phyloP scores from a whole-genome alignment of 2,329 filamentous ascomycete species.

The Zalaria sp. region DNA sequence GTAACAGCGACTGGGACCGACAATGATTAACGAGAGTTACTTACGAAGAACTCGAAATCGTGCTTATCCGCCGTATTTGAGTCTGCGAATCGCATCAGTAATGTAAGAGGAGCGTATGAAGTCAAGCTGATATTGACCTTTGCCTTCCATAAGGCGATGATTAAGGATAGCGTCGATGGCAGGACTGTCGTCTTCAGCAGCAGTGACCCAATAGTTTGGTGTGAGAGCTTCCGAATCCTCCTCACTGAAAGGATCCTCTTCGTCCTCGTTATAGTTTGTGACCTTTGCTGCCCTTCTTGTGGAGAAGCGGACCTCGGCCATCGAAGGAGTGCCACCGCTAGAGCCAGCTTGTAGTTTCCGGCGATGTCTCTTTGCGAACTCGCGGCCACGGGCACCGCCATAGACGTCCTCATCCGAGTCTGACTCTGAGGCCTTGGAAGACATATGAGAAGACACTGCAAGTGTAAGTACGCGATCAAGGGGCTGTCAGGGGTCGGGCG shows the following conservation, averaged over 20 bases:
- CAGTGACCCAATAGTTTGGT: constrained; percentile 55
- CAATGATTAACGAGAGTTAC: constrained; percentile 9
- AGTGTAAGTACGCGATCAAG: constrained; percentile 22
- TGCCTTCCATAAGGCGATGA: constrained; percentile 61
- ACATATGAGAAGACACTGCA: constrained; percentile 14
- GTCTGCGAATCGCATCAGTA: constrained; percentile 8
- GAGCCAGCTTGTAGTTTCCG: constrained; percentile 52
- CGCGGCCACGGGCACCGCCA: constrained; percentile 56
- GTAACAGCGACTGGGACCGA: constrained; percentile 1
- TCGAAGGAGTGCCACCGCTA: constrained; percentile 46
- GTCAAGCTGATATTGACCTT: constrained; percentile 16
- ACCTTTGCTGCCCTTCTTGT: constrained; percentile 69
- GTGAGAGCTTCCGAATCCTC: constrained; percentile 48
- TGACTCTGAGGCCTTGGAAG: constrained; percentile 44
- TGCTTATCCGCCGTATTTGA: constrained; percentile 39
- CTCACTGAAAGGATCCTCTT: constrained; percentile 43
- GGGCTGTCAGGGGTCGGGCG: constrained; percentile 26
- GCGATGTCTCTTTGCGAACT: constrained; percentile 57
- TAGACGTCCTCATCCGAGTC: constrained; percentile 58
- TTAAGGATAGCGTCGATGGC: constrained; percentile 87
- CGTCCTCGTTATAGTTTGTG: constrained; percentile 55
- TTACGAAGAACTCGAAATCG: constrained; percentile 67
- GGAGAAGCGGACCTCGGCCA: constrained; percentile 81
- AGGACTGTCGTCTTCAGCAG: constrained; percentile 62
- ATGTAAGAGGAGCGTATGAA: neutral